These are phyloP conservation scores for Curvularia verruculosa DNA, from an alignment of 2,329 filamentous ascomycete genomes.

Conservation along the genomic window DNA sequence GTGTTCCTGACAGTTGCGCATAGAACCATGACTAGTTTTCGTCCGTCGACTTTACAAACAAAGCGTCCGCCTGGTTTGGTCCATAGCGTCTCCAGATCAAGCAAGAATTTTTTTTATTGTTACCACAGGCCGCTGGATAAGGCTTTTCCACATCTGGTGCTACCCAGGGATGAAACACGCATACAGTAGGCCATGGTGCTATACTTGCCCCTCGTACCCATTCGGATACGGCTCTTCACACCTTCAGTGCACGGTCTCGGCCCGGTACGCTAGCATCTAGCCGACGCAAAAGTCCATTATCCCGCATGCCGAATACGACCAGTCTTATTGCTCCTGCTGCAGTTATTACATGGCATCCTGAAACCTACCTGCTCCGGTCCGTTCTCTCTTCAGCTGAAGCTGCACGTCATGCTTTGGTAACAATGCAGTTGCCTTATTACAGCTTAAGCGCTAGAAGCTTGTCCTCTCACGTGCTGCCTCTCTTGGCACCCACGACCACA, in stretches of 20 bases:
- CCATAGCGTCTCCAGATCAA: not conserved
- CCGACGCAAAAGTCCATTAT: not conserved
- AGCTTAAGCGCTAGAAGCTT: not conserved
- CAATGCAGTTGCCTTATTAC: slow-evolving; percentile 7
- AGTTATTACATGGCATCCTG: not conserved
- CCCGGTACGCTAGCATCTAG: not conserved
- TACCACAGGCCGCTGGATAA: not conserved
- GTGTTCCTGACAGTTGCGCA: not conserved
- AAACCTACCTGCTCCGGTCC: not conserved
- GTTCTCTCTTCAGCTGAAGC: not conserved
- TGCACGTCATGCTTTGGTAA: not conserved
- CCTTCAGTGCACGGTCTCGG: not conserved
- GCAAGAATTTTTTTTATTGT: too few relatives aligned
- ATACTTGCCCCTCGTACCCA: not conserved
- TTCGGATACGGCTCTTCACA: not conserved
- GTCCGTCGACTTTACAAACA: too few relatives aligned
- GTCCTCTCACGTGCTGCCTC: not conserved
- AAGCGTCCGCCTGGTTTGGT: not conserved
- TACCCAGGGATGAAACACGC: not conserved
- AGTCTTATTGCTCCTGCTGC: not conserved
- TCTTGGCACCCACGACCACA: too few relatives aligned
- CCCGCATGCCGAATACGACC: not conserved
- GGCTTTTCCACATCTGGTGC: not conserved
- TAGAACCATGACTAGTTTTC: too few relatives aligned
- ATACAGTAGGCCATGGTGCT: not conserved